Evolutionary conservation across 2,329 filamentous ascomycete species (phyloP).

Genomic region (Pyrenochaeta sp.): DNA sequence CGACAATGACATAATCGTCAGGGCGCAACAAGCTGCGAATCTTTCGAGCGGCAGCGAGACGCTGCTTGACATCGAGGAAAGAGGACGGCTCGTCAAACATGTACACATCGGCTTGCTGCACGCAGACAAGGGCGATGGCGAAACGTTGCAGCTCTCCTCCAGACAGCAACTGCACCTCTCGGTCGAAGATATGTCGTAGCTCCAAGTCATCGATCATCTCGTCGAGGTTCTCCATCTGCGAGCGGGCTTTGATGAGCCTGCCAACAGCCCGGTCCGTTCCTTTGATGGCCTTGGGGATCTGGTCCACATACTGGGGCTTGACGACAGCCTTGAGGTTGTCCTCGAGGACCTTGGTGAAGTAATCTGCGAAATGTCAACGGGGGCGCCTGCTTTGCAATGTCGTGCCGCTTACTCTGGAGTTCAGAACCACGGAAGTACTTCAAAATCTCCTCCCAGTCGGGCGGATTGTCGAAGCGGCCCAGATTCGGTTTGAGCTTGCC

Average conservation of each 20-base stretch:
- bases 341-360: constrained; percentile 98
- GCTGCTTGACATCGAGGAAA: constrained; percentile 99
- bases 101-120: constrained; percentile 92
- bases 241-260: constrained; percentile 77
- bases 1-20: constrained; percentile 96
- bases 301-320: constrained; percentile 99
- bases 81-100: constrained; percentile 99
- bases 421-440: constrained; percentile 98
- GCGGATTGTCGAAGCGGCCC: constrained; percentile 93
- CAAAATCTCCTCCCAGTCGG: constrained; percentile 98
- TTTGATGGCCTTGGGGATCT: constrained; percentile 92
- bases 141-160: constrained; percentile 99
- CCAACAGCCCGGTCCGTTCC: constrained; percentile 81
- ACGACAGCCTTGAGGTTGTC: constrained; percentile 97
- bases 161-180: constrained; percentile 88
- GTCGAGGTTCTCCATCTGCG: constrained; percentile 80
- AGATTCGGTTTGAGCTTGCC: constrained; percentile 99
- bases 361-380: constrained; percentile 67
- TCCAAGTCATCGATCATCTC: constrained; percentile 86
- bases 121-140: constrained; percentile 93
- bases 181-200: constrained; percentile 86
- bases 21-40: constrained; percentile 90
- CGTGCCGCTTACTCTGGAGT: constrained; percentile 77
- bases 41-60: constrained; percentile 88
- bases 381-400: neutral